Evolutionary conservation across 2,329 filamentous ascomycete species (phyloP).

Genomic region (Botrytis galanthina): DNA sequence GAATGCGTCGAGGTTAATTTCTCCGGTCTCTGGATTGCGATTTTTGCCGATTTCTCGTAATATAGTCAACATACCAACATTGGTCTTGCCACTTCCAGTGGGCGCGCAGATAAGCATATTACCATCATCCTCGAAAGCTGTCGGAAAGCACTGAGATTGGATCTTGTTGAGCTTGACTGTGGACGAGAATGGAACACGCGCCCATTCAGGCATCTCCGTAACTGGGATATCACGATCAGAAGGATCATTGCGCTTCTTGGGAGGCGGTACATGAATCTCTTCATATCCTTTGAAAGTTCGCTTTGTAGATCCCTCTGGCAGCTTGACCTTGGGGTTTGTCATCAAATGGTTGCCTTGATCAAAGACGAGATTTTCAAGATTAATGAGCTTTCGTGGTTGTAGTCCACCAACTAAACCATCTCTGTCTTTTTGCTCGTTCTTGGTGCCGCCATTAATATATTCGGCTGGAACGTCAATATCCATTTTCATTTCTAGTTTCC

Average conservation of each 20-base stretch:
- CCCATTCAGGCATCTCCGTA: slow-evolving; percentile 89
- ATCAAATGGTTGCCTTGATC: slow-evolving; percentile 98
- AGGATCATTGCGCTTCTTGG: slow-evolving; percentile 80
- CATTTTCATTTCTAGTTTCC: slow-evolving; percentile 89
- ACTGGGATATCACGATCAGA: slow-evolving; percentile 80
- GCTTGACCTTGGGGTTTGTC: slow-evolving; percentile 95
- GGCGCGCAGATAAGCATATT: slow-evolving; percentile 98
- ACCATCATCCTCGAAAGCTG: slow-evolving; percentile 88
- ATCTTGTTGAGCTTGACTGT: slow-evolving; percentile 91
- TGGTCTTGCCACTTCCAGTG: slow-evolving; percentile 96
- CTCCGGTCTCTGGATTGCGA: slow-evolving; percentile 81
- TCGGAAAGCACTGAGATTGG: slow-evolving; percentile 88
- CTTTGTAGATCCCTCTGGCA: slow-evolving; percentile 94
- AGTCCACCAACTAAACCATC: slow-evolving; percentile 76
- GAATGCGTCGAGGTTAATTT: slow-evolving; percentile 93
- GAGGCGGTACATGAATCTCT: slow-evolving; percentile 93
- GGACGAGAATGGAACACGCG: slow-evolving; percentile 77
- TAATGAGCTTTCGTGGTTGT: slow-evolving; percentile 83
- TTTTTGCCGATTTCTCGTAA: slow-evolving; percentile 96
- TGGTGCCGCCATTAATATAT: slow-evolving; percentile 50
- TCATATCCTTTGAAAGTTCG: slow-evolving; percentile 97
- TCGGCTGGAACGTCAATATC: slow-evolving; percentile 75
- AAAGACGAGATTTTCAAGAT: slow-evolving; percentile 93
- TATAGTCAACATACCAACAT: slow-evolving; percentile 96
- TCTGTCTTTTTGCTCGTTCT: slow-evolving; percentile 55